Base-by-base conservation (phyloP, 192 early-diverging fungal species). In the Coemansia sp. region DNA sequence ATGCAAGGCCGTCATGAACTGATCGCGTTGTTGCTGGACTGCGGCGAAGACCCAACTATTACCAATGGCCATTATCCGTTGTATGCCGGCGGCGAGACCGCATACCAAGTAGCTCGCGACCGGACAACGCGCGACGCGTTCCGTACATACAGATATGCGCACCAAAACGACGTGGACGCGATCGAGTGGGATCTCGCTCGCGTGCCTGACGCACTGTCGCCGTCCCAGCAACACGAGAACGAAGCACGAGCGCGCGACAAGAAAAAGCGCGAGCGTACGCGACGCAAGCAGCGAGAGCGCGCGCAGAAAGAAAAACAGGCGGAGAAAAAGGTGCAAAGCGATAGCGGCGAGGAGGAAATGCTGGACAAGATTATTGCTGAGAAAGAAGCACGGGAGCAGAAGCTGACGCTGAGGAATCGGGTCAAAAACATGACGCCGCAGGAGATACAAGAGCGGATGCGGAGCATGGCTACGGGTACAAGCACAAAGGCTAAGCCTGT, bases 21-120 rank as follows among this genome's bases (percentile, higher is more conserved):
- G 13, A 85, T 96, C 1, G 75, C 80, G 4, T 78, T 86, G 16
- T 71, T 98, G 19, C 78, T 92, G 26, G 75, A 87, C 26, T 62
- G 76, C 43, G 84, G 88, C n/a, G 94, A 91, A 0, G 90, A 98
- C 58, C 96, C 96, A 1, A 89, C 87, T 0, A 50, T 84, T 0
- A 75, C 67, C 11, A 71, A 65, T 43, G 75, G 73, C 23, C 64
- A 65, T 19, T 64, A 66, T 10, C 71, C 71, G 5, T 38, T 68
- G 29, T 78, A 59, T 27, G 32, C 71, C 4, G 65, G 63, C 32
- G 70, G 68, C 24, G 60, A 67, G 57, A 72, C 75, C 16, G 66
- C 75, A 0, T 74, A 68, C 55, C 71, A 74, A 52, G 50, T 74
- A 7, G 62, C 68, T 3, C 61, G 39, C 43, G 76, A 75, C 51